These are phyloP conservation scores for Casaregolazyma suthepensis DNA, from an alignment of 1,139 yeast genomes.

Conservation along the genomic window DNA sequence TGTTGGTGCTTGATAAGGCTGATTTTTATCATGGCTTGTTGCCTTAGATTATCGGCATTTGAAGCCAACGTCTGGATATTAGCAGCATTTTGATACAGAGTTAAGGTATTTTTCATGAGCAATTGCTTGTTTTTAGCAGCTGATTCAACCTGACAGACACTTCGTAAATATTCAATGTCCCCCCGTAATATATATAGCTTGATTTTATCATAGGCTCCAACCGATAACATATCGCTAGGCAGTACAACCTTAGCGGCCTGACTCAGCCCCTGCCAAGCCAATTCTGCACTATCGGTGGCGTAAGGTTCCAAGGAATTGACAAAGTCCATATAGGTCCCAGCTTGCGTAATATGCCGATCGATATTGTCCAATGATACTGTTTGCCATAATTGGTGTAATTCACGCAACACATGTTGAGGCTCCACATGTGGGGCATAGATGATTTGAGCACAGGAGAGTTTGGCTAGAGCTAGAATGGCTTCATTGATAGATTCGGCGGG, in stretches of 20 bases:
- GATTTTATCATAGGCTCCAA: not conserved
- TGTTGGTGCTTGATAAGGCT: slow-evolving; percentile 14
- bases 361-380: slow-evolving; percentile 16
- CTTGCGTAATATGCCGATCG: slow-evolving; percentile 21
- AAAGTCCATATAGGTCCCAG: slow-evolving; percentile 22
- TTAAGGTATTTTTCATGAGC: slow-evolving; percentile 21
- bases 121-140: slow-evolving; percentile 20
- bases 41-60: slow-evolving; percentile 14
- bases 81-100: slow-evolving; percentile 22
- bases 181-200: slow-evolving; percentile 17
- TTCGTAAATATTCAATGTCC: slow-evolving; percentile 24
- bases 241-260: not conserved
- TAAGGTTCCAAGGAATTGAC: slow-evolving; percentile 11
- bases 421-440: slow-evolving; percentile 2
- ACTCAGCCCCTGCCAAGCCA: slow-evolving; percentile 9
- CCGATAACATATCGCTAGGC: not conserved
- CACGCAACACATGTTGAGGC: not conserved
- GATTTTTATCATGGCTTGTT: slow-evolving; percentile 12
- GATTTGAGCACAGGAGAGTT: slow-evolving; percentile 9
- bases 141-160: slow-evolving; percentile 16
- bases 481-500: slow-evolving; percentile 9
- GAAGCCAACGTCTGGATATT: slow-evolving; percentile 16
- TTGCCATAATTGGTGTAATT: slow-evolving; percentile 13
- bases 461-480: slow-evolving; percentile 18
- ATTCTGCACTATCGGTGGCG: slow-evolving; percentile 10